Percentiles rank a stretch among this genome's conserved stretches.
phyloP scores from a whole-genome alignment of 1,284 basidiomycete genomes.

The Vanrija sp. region DNA sequence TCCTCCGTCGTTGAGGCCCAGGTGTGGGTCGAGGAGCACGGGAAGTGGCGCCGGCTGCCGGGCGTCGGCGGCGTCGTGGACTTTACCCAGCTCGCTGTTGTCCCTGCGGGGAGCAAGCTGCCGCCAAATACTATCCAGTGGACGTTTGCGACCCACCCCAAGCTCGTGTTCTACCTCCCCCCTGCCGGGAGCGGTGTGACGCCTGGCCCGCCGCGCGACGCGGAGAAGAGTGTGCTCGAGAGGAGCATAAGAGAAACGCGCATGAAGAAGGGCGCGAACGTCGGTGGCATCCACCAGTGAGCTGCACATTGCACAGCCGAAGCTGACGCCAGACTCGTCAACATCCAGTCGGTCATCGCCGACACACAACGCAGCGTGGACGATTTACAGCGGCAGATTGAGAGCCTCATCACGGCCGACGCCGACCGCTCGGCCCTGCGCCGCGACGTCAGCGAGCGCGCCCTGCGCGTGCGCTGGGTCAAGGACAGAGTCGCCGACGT shows the following conservation, averaged over 20 bases:
- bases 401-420: constrained; percentile 55
- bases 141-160: constrained; percentile 26
- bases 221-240: constrained; percentile 27
- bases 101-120: constrained; percentile 1
- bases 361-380: constrained; percentile 63
- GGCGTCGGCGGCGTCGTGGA: constrained; percentile 8
- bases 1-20: constrained; percentile 25
- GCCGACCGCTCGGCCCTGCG: constrained; percentile 53
- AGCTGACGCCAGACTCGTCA: constrained; percentile 57
- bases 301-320: not conserved
- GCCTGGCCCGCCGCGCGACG: not conserved
- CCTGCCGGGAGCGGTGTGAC: not conserved
- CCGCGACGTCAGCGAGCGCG: constrained; percentile 47
- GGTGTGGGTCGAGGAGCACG: constrained; percentile 38
- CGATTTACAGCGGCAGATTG: constrained; percentile 57
- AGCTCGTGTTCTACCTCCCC: constrained; percentile 26
- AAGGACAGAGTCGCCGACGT: constrained; percentile 25
- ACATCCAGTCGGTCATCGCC: constrained; percentile 62
- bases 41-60: constrained; percentile 5
- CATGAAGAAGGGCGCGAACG: constrained; percentile 44
- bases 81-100: constrained; percentile 1
- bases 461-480: constrained; percentile 28
- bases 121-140: constrained; percentile 33
- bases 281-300: constrained; percentile 44
- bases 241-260: constrained; percentile 45